Evolutionary conservation across 2,329 filamentous ascomycete genomes (phyloP).

Genomic region (Aspergillus vadensis): DNA sequence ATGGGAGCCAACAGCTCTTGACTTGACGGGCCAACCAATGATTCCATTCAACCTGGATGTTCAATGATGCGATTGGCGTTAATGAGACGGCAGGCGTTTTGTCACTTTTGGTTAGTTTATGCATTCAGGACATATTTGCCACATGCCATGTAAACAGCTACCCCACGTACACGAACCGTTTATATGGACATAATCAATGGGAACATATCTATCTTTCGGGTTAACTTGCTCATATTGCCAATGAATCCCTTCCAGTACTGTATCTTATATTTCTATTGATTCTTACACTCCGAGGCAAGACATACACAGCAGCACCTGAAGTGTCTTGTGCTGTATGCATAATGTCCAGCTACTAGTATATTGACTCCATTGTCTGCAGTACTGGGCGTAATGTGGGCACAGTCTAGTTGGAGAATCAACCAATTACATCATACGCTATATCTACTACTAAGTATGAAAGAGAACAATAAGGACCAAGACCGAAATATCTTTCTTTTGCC

Average conservation of each 20-base stretch:
- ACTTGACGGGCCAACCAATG: not conserved
- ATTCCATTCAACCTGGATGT: not conserved
- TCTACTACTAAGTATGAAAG: not conserved
- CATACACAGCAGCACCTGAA: too few species aligned
- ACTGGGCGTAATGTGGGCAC: too few species aligned
- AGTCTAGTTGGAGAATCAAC: too few species aligned
- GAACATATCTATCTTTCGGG: not conserved
- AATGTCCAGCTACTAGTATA: too few species aligned
- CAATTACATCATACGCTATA: too few species aligned
- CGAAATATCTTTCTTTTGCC: not conserved
- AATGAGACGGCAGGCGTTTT: not conserved
- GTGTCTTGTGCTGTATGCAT: too few species aligned
- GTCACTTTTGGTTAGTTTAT: not conserved
- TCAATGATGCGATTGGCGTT: not conserved
- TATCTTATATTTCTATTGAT: too few species aligned
- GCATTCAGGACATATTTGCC: not conserved
- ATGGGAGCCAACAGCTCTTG: slow-evolving; percentile 30
- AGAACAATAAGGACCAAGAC: not conserved
- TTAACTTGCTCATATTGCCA: too few species aligned
- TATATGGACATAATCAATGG: too few species aligned
- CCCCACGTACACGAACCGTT: not conserved
- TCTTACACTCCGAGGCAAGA: too few species aligned
- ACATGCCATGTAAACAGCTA: not conserved
- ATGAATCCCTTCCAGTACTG: too few species aligned
- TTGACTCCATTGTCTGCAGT: too few species aligned